Conservation (phyloP, 805 yeast species). For the Barnettozyma vustinii region DNA sequence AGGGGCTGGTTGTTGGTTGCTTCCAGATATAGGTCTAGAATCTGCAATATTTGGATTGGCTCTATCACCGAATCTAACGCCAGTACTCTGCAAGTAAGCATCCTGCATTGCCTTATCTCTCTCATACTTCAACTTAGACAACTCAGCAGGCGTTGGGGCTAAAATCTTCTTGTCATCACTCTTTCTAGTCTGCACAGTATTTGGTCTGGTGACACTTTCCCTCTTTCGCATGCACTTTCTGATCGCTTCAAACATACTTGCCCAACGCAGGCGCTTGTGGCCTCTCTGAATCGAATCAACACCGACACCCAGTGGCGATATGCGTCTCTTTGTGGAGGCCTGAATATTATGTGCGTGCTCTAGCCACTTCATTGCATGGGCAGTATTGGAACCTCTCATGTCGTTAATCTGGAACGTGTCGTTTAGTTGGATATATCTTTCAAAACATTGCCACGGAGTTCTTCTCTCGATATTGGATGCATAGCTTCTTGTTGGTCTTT, state of each 20-base stretch:
- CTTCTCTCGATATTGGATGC: constrained; percentile 88
- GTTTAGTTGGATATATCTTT: constrained; percentile 86
- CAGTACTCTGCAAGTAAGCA: constrained; percentile 46
- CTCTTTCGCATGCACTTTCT: constrained; percentile 85
- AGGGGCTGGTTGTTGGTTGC: constrained; percentile 5
- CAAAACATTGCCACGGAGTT: constrained; percentile 99
- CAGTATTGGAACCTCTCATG: constrained; percentile 81
- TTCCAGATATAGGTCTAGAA: constrained; percentile 5
- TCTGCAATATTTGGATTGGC: constrained; percentile 7
- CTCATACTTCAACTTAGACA: constrained; percentile 77
- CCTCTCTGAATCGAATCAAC: constrained; percentile 91
- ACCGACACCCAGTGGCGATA: constrained; percentile 91
- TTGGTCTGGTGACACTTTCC: constrained; percentile 66
- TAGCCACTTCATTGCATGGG: constrained; percentile 83
- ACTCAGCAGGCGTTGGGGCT: constrained; percentile 78
- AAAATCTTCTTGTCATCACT: constrained; percentile 39
- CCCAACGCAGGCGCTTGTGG: constrained; percentile 88
- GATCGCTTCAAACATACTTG: constrained; percentile 94
- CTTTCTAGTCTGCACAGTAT: constrained; percentile 38
- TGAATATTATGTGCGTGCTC: constrained; percentile 89
- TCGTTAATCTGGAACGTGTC: constrained; percentile 84
- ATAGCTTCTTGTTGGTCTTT: constrained; percentile 62
- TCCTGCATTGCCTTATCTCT: constrained; percentile 83
- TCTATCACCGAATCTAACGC: constrained; percentile 9
- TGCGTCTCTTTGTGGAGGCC: constrained; percentile 79